Conservation (phyloP, 768 basidiomycete genomes). For the Chalciporus chontae region DNA sequence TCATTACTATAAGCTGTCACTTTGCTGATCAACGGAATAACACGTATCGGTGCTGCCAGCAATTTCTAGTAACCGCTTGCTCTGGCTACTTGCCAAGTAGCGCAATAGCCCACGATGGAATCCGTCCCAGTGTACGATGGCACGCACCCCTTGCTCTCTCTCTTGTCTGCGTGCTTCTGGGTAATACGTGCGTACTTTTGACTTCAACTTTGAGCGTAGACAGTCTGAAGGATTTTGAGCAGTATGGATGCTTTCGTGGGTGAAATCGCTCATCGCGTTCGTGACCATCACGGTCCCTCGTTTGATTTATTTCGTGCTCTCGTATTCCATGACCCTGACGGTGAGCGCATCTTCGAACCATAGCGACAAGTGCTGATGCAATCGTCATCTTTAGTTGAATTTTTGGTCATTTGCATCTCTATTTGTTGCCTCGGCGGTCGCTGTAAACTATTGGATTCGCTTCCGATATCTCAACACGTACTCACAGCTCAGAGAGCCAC, state of each 20-base stretch:
- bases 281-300: constrained; percentile 80
- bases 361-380: background rate
- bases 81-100: background rate
- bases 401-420: constrained; percentile 88
- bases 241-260: constrained; percentile 86
- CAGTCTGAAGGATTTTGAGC: constrained; percentile 3
- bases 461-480: constrained; percentile 77
- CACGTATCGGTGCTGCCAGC: background rate
- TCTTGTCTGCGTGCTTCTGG: constrained; percentile 83
- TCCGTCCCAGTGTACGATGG: constrained; percentile 29
- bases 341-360: constrained; percentile 38
- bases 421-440: constrained; percentile 62
- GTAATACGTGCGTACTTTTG: constrained; percentile 61
- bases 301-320: constrained; percentile 71
- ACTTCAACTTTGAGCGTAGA: background rate
- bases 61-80: too few relatives aligned
- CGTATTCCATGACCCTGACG: constrained; percentile 87
- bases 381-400: constrained; percentile 55
- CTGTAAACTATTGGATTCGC: constrained; percentile 81
- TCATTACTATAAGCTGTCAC: too few relatives aligned
- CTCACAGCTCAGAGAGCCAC: constrained; percentile 74
- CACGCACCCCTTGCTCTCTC: constrained; percentile 69
- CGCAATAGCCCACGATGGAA: constrained; percentile 22
- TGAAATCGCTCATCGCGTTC: constrained; percentile 69
- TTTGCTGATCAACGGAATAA: background rate